These are phyloP conservation scores for Chytriomyces sp. DNA, from an alignment of 192 early-diverging fungal genomes.

Conservation along the genomic window DNA sequence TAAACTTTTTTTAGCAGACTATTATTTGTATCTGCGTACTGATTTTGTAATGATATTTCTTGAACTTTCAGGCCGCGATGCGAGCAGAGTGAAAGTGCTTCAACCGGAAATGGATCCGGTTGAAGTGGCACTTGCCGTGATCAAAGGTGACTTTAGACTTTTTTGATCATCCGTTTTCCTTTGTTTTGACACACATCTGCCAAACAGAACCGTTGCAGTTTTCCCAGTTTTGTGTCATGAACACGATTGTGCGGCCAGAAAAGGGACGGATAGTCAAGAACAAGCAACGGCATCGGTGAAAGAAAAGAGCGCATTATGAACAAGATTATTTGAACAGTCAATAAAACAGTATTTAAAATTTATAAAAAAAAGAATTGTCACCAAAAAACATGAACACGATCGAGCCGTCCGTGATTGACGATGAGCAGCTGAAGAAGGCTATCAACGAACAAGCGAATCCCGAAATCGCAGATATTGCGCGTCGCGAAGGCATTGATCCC, in stretches of 20 bases:
- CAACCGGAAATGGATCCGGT: slow-evolving; percentile 30
- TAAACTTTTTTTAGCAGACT: background rate
- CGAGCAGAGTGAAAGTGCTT: slow-evolving; percentile 8
- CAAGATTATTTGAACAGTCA: background rate
- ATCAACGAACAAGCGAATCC: slow-evolving; percentile 60
- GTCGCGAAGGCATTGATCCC: slow-evolving; percentile 64
- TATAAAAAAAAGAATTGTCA: background rate
- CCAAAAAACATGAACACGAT: slow-evolving; percentile 43
- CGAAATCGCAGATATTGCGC: slow-evolving; percentile 66
- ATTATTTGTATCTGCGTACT: background rate
- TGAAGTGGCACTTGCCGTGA: slow-evolving; percentile 14
- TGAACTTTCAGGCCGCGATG: background rate
- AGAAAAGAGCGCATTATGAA: background rate
- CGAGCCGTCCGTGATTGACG: slow-evolving; percentile 70
- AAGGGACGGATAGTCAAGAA: slow-evolving; percentile 23
- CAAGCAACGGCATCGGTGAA: slow-evolving; percentile 14
- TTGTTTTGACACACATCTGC: background rate
- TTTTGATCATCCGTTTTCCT: background rate
- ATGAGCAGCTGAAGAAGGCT: slow-evolving; percentile 63
- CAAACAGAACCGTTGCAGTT: slow-evolving; percentile 13
- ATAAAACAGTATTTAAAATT: background rate
- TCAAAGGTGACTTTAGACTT: slow-evolving; percentile 5
- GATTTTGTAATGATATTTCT: background rate
- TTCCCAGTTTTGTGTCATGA: slow-evolving; percentile 27
- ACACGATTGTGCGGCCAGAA: slow-evolving; percentile 27